These are phyloP conservation scores for Cetraspora pellucida DNA, from an alignment of 192 early-diverging fungal genomes.

Conservation along the genomic window DNA sequence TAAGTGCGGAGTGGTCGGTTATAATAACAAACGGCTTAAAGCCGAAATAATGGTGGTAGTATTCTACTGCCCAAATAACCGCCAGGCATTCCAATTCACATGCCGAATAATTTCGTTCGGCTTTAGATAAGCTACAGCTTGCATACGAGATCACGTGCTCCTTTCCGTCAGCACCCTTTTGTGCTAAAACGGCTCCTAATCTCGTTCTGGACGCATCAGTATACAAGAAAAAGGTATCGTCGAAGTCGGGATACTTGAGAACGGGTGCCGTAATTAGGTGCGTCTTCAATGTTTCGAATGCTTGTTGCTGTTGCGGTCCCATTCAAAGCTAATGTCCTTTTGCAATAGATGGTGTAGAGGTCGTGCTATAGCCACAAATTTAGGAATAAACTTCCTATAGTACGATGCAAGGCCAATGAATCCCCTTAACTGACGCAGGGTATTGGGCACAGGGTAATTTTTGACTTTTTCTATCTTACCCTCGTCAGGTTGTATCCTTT, in stretches of 20 bases:
- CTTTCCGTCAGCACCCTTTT: not conserved
- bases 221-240: not conserved
- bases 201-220: not conserved
- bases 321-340: not conserved
- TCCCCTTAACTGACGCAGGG: not conserved
- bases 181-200: not conserved
- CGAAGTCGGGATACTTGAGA: not conserved
- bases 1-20: not conserved
- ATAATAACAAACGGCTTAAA: not conserved
- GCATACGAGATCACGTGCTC: constrained; percentile 1
- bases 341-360: not conserved
- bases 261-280: not conserved
- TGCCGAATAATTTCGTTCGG: not conserved
- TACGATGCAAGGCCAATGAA: not conserved
- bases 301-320: not conserved
- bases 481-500: not conserved
- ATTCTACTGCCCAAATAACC: constrained; percentile 28
- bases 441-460: not conserved
- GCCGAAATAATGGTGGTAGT: constrained; percentile 39
- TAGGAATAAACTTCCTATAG: not conserved
- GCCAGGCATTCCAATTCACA: constrained; percentile 16
- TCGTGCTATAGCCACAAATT: not conserved
- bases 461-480: constrained; percentile 19
- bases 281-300: not conserved
- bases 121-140: not conserved